These are phyloP conservation scores for Phytophthora idaei DNA, from an alignment of 352 stramenopile genomes.

Conservation along the genomic window DNA sequence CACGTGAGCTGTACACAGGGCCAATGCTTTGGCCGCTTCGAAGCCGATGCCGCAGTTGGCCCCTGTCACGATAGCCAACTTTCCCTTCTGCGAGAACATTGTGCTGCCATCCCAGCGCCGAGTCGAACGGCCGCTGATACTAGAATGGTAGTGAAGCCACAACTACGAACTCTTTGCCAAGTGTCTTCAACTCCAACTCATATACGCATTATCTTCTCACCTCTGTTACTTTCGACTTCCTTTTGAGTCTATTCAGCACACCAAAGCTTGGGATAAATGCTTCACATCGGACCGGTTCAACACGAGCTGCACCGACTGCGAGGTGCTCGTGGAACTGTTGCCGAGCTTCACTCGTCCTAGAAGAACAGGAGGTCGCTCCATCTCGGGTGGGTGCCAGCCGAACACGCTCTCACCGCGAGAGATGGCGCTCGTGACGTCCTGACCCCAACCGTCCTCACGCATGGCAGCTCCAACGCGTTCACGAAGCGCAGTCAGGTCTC, in stretches of 20 bases:
- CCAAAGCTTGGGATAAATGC: constrained; percentile 46
- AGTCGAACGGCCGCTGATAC: constrained; percentile 9
- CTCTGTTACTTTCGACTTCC: background rate
- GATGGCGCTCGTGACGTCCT: constrained; percentile 67
- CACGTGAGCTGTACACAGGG: constrained; percentile 60
- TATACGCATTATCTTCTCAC: constrained; percentile 5
- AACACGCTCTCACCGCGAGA: constrained; percentile 68
- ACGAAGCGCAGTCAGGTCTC: constrained; percentile 50
- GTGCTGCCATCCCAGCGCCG: constrained; percentile 24
- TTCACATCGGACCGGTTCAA: constrained; percentile 56
- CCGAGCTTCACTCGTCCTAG: constrained; percentile 64
- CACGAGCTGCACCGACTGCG: constrained; percentile 41
- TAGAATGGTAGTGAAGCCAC: background rate
- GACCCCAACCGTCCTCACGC: constrained; percentile 59
- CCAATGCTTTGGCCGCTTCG: constrained; percentile 67
- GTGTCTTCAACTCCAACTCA: constrained; percentile 26
- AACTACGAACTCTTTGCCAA: background rate
- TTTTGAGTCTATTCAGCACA: constrained; percentile 36
- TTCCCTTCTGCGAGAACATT: constrained; percentile 49
- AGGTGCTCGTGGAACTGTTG: background rate
- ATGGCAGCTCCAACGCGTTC: constrained; percentile 47
- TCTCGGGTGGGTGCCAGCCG: constrained; percentile 76
- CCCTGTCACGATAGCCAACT: constrained; percentile 84
- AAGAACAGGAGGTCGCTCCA: constrained; percentile 67
- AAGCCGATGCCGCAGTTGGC: constrained; percentile 86